Evolutionary conservation across 345 rosid species (phyloP).

Genomic region (Dovyalis caffra): DNA sequence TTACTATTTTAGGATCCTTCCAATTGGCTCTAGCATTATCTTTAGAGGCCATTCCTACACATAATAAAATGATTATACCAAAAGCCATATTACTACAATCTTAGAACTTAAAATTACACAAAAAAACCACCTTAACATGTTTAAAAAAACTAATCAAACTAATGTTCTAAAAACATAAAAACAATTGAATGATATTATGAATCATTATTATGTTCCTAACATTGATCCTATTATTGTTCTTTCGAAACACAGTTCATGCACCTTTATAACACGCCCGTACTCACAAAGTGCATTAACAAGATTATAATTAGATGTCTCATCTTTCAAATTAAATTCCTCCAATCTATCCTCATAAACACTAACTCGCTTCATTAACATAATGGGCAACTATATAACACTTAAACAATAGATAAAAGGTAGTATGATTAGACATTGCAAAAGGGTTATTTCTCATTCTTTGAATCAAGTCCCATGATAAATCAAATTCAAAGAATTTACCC

Average conservation of each 20-base stretch:
- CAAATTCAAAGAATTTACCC: slow-evolving; percentile 92
- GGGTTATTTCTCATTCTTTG: slow-evolving; percentile 44
- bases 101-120: no score
- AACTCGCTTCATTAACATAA: slow-evolving; percentile 70
- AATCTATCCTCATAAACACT: slow-evolving; percentile 37
- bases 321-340: slow-evolving; percentile 59
- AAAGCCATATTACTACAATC: no score
- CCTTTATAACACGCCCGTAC: slow-evolving; percentile 82
- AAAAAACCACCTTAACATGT: no score
- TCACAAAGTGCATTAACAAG: slow-evolving; percentile 84
- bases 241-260: slow-evolving; percentile 68
- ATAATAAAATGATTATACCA: no score
- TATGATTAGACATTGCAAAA: slow-evolving; percentile 53
- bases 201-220: slow-evolving; percentile 46
- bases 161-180: no score
- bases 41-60: no score
- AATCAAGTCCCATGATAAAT: slow-evolving; percentile 65
- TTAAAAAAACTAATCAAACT: no score
- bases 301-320: slow-evolving; percentile 64
- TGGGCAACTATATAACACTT: slow-evolving; percentile 74
- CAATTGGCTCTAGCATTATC: no score
- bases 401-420: slow-evolving; percentile 71
- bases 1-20: no score
- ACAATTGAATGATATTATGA: slow-evolving; percentile 74
- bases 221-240: slow-evolving; percentile 4